Conservation (phyloP, 106 monocot species). For the Hemerocallis citrina region DNA sequence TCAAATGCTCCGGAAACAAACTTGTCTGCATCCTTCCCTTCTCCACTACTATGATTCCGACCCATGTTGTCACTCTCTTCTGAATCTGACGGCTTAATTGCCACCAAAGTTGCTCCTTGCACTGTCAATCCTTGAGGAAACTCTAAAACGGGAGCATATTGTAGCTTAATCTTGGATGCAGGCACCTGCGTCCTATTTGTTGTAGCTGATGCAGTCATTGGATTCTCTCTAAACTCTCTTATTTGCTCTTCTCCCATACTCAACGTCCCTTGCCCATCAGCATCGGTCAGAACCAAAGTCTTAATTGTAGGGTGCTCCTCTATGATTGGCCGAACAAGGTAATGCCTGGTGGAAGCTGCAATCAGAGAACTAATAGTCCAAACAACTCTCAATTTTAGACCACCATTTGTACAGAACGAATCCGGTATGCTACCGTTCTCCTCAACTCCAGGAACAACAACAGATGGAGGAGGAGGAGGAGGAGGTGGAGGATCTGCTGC, state of each 20-base stretch:
- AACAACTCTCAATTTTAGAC: constrained; percentile 4
- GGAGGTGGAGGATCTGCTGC: too few species aligned
- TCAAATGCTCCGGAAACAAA: constrained; percentile 67
- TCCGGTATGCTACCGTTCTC: constrained; percentile 83
- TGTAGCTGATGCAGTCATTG: constrained; percentile 53
- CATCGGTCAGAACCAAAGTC: constrained; percentile 69
- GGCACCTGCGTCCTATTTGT: constrained; percentile 76
- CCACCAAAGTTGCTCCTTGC: constrained; percentile 72
- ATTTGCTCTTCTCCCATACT: constrained; percentile 70
- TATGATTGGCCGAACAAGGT: constrained; percentile 64
- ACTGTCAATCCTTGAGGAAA: constrained; percentile 50
- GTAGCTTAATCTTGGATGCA: constrained; percentile 71
- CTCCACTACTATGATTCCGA: background rate
- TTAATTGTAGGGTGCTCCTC: constrained; percentile 64
- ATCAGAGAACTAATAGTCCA: constrained; percentile 41
- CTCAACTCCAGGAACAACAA: constrained; percentile 18
- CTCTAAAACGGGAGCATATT: constrained; percentile 60
- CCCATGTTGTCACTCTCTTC: constrained; percentile 19
- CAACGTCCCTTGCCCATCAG: constrained; percentile 75
- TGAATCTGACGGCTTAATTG: constrained; percentile 54
- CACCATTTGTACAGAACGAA: constrained; percentile 18
- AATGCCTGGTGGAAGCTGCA: constrained; percentile 79
- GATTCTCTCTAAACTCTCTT: constrained; percentile 74
- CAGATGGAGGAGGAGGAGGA: background rate
- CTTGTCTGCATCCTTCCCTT: constrained; percentile 41